These are phyloP conservation scores for Diaporthe aspalathi DNA, from an alignment of 2,329 filamentous ascomycete genomes.

Conservation along the genomic window DNA sequence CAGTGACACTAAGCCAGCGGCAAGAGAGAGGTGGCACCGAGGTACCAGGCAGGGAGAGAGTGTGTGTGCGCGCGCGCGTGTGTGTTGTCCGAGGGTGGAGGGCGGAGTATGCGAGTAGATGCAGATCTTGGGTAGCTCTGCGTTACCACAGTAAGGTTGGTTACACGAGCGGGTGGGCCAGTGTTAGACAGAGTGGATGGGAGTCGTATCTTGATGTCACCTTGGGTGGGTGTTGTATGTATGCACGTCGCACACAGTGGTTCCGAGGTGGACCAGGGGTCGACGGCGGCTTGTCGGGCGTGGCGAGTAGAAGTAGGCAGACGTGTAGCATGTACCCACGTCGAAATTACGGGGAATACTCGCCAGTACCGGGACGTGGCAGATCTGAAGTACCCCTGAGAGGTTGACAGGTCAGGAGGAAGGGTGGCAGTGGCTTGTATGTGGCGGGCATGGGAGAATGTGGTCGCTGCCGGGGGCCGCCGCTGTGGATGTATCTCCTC, in stretches of 20 bases:
- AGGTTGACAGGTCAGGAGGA: slow-evolving; percentile 11
- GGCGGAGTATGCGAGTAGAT: slow-evolving; percentile 21
- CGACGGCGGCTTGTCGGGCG: background rate
- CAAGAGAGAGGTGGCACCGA: background rate
- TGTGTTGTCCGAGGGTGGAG: slow-evolving; percentile 21
- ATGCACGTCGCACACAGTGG: background rate
- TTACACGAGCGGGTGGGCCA: slow-evolving; percentile 24
- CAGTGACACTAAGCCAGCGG: slow-evolving; percentile 27
- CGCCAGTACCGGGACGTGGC: slow-evolving; percentile 18
- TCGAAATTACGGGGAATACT: slow-evolving; percentile 20
- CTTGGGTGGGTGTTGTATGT: slow-evolving; percentile 16
- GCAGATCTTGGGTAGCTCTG: slow-evolving; percentile 23
- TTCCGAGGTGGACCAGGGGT: background rate
- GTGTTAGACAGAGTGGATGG: slow-evolving; percentile 15
- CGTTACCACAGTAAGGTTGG: slow-evolving; percentile 28
- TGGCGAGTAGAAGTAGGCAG: slow-evolving; percentile 26
- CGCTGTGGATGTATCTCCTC: background rate
- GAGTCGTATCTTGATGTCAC: slow-evolving; percentile 29
- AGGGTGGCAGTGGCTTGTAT: slow-evolving; percentile 17
- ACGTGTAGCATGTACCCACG: slow-evolving; percentile 27
- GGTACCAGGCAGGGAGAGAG: slow-evolving; percentile 11
- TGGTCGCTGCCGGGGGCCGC: slow-evolving; percentile 26
- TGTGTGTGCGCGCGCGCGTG: too few relatives aligned
- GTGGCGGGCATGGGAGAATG: slow-evolving; percentile 7
- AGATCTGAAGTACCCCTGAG: slow-evolving; percentile 29